phyloP scores from a whole-genome alignment of 108 stramenopile genomes.

The Pseudonitzschia multiseries region DNA sequence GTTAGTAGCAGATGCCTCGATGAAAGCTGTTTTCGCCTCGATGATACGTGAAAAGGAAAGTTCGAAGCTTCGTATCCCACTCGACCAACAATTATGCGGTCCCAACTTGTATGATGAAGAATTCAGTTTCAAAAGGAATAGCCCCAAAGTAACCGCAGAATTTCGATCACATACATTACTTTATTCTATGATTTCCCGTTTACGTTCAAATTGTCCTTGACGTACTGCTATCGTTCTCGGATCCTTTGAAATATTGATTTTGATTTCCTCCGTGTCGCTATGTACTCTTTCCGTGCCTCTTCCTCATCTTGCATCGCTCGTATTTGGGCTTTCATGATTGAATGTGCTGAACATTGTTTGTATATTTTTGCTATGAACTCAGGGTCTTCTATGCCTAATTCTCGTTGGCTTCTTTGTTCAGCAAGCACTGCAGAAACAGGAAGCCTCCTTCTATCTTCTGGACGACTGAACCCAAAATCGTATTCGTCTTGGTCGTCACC shows the following conservation, averaged over 20 bases:
- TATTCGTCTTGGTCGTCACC: conserved; percentile 8
- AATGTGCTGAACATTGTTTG: conserved; percentile 28
- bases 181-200: no score
- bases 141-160: no score
- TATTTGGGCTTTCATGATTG: conserved; percentile 25
- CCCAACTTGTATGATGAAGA: no score
- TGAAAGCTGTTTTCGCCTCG: no score
- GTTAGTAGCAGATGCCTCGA: no score
- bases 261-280: conserved; percentile 6
- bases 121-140: no score
- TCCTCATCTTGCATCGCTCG: conserved; percentile 29
- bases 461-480: neutral
- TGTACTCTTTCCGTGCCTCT: conserved; percentile 22
- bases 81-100: no score
- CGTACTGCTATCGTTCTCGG: neutral
- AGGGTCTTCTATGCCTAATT: conserved; percentile 16
- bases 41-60: no score
- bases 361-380: conserved; percentile 29
- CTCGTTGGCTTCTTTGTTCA: conserved; percentile 29
- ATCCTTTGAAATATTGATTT: neutral
- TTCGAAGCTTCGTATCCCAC: no score
- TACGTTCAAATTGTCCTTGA: no score
- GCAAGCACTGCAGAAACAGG: conserved; percentile 25
- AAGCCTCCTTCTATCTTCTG: conserved; percentile 4
- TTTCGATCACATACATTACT: no score